phyloP scores from a whole-genome alignment of 352 stramenopile genomes.

The Peronospora farinosa region DNA sequence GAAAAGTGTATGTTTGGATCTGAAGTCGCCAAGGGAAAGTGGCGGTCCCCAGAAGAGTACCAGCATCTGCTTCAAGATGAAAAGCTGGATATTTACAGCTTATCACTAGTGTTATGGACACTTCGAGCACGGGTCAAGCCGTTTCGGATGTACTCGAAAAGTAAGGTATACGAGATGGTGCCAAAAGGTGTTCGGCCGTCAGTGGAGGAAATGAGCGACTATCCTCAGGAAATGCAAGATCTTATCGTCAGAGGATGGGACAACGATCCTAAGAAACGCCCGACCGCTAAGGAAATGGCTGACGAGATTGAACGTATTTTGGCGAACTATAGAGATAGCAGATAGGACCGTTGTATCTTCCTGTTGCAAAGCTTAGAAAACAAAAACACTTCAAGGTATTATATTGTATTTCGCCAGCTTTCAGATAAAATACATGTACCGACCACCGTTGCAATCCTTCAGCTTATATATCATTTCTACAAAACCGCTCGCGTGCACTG shows the following conservation, averaged over 20 bases:
- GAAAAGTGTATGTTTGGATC: constrained; percentile 61
- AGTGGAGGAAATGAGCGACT: constrained; percentile 46
- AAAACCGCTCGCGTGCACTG: too few relatives aligned
- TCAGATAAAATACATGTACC: too few relatives aligned
- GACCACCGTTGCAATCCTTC: too few relatives aligned
- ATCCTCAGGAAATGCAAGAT: constrained; percentile 53
- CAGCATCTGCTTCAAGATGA: constrained; percentile 37
- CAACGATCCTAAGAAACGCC: constrained; percentile 40
- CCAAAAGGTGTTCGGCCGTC: constrained; percentile 41
- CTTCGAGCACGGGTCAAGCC: constrained; percentile 48
- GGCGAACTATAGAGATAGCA: constrained; percentile 21
- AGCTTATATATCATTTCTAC: too few relatives aligned
- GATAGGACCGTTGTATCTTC: constrained; percentile 1
- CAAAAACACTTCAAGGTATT: not conserved
- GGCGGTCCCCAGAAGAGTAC: constrained; percentile 75
- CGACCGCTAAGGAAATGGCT: constrained; percentile 42
- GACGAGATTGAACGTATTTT: constrained; percentile 52
- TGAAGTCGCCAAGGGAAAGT: constrained; percentile 61
- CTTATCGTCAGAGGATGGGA: constrained; percentile 57
- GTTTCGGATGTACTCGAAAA: constrained; percentile 31
- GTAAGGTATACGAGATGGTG: constrained; percentile 49
- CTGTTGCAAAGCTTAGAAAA: not conserved
- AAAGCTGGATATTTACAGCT: too few relatives aligned
- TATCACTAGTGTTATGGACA: too few relatives aligned
- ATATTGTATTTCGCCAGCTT: not conserved